Conservation (phyloP, 2,329 filamentous ascomycete genomes). For the Fonsecaea pugnacius region DNA sequence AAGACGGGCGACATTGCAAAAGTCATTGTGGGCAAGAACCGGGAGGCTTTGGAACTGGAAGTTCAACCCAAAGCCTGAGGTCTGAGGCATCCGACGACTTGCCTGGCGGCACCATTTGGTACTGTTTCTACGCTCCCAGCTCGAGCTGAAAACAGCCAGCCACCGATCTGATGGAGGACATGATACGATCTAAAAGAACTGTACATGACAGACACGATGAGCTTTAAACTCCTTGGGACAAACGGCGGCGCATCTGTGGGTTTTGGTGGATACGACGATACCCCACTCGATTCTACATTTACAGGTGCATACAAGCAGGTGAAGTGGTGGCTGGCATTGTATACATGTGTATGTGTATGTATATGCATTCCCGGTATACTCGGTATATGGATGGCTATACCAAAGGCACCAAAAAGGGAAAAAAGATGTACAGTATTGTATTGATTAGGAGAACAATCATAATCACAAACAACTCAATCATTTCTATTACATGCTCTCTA, state of each 20-base stretch:
- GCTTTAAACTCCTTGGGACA: background rate
- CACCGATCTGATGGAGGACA: background rate
- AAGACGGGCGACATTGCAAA: conserved; percentile 74
- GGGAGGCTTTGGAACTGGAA: conserved; percentile 20
- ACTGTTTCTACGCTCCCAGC: background rate
- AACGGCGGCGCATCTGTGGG: background rate
- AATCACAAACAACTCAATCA: background rate
- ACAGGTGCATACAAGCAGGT: background rate
- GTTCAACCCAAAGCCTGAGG: conserved; percentile 1
- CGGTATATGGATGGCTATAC: too few relatives aligned
- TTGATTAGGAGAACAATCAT: background rate
- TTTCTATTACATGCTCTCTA: background rate
- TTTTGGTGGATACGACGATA: background rate
- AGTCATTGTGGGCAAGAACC: conserved; percentile 54
- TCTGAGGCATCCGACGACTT: background rate
- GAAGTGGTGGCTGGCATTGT: background rate
- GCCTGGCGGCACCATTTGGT: background rate
- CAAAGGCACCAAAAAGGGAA: too few relatives aligned
- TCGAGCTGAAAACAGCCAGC: background rate
- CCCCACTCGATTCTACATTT: background rate
- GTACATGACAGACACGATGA: background rate
- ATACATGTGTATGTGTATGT: background rate
- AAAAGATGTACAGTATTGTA: background rate
- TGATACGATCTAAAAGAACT: background rate
- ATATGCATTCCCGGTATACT: too few relatives aligned